Conservation (phyloP, 768 basidiomycete species). For the Mycena rosella region DNA sequence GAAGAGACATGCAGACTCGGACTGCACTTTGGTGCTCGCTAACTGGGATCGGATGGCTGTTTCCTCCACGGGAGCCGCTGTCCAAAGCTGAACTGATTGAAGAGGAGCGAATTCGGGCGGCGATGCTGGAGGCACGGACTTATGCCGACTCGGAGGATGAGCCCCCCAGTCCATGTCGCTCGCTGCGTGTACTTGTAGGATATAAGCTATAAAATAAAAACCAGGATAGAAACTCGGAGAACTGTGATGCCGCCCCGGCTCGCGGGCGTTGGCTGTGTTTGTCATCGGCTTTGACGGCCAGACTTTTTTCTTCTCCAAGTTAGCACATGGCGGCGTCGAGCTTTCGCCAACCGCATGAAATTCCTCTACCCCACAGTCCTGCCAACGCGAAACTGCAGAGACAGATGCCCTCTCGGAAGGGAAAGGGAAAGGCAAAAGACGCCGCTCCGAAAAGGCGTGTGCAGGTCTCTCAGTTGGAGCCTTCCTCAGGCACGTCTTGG, state of each 20-base stretch:
- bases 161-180: conserved; percentile 65
- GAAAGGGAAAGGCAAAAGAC: conserved; percentile 61
- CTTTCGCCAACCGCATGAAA: conserved; percentile 54
- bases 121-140: conserved; percentile 70
- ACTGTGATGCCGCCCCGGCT: too few species aligned
- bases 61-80: conserved; percentile 71
- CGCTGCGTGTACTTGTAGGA: conserved; percentile 72
- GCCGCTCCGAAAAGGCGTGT: conserved; percentile 41
- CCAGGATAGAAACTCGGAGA: too few species aligned
- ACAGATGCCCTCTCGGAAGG: conserved; percentile 55
- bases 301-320: conserved; percentile 46
- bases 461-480: conserved; percentile 25
- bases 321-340: conserved; percentile 61
- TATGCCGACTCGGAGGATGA: conserved; percentile 64
- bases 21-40: conserved; percentile 75
- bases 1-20: conserved; percentile 76
- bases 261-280: conserved; percentile 8
- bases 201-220: conserved; percentile 57
- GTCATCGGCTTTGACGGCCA: background rate
- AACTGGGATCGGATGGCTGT: conserved; percentile 67
- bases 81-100: conserved; percentile 79
- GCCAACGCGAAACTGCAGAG: conserved; percentile 35
- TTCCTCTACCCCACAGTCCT: conserved; percentile 48
- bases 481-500: conserved; percentile 58
- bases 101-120: conserved; percentile 71